phyloP scores from a whole-genome alignment of 331 rosid genomes.

The Spiraea crenata region DNA sequence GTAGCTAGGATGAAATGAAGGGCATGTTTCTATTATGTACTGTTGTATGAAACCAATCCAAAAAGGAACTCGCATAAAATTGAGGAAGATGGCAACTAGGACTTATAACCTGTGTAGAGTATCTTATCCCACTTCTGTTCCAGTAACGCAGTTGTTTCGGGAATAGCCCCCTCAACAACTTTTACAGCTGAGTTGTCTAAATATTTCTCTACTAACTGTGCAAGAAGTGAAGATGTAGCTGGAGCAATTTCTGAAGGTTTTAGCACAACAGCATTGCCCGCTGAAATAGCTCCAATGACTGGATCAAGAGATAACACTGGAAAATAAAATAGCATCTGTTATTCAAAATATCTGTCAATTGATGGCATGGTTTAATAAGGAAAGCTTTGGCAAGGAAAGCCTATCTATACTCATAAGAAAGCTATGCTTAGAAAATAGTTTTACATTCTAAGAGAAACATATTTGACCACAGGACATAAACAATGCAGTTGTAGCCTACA shows the following conservation, averaged over 20 bases:
- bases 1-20: no score
- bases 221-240: conserved; percentile 57
- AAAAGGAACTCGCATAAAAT: not conserved
- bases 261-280: conserved; percentile 71
- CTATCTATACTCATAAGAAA: not conserved
- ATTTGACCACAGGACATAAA: no score
- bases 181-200: conserved; percentile 58
- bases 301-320: conserved; percentile 79
- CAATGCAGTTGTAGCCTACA: no score
- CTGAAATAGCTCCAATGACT: conserved; percentile 80
- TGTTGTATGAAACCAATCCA: not conserved
- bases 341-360: not conserved
- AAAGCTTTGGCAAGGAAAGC: not conserved
- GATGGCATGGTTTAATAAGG: not conserved
- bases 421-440: not conserved
- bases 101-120: conserved; percentile 60
- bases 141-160: conserved; percentile 72
- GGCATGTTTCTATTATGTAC: no score
- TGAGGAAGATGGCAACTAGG: not conserved
- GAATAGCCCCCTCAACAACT: conserved; percentile 75
- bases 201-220: conserved; percentile 42
- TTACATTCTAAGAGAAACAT: no score
- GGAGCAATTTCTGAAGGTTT: conserved; percentile 85
- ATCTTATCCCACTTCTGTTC: conserved; percentile 90
- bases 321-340: conserved; percentile 20